A percentile compares a stretch with the other conserved stretches of the same genome.
Conservation (phyloP, 495 filamentous ascomycete species). For the Neurospora terricola region DNA sequence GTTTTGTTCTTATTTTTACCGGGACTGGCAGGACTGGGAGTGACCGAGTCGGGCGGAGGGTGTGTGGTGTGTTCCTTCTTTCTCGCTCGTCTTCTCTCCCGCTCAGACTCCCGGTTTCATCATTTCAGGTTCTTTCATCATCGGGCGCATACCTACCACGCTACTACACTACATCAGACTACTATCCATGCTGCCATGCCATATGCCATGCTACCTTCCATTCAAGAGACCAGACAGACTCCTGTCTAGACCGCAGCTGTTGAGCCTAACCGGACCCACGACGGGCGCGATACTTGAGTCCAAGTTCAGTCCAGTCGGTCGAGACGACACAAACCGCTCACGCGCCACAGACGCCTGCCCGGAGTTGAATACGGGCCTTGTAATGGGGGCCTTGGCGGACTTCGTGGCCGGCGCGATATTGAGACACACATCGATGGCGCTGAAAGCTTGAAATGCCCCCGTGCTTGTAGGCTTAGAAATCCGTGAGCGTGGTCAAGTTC, state of each 20-base stretch:
- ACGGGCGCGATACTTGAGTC: not conserved
- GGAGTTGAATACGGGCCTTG: not conserved
- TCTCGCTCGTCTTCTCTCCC: slow-evolving; percentile 2
- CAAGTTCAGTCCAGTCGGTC: not conserved
- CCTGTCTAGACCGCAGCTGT: not conserved
- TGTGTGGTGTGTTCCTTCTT: slow-evolving; percentile 1
- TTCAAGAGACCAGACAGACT: not conserved
- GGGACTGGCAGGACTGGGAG: not conserved
- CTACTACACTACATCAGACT: not conserved
- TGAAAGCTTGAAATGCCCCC: not conserved
- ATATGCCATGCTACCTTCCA: not conserved
- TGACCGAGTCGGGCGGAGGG: slow-evolving; percentile 7
- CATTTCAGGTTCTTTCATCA: slow-evolving; percentile 19
- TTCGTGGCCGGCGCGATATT: not conserved
- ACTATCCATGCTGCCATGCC: not conserved
- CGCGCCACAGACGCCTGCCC: not conserved
- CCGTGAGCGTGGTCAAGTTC: not conserved
- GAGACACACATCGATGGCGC: not conserved
- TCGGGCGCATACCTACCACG: slow-evolving; percentile 5
- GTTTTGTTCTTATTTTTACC: slow-evolving; percentile 1
- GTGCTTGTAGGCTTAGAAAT: not conserved
- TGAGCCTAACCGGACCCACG: not conserved
- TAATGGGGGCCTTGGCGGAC: not conserved
- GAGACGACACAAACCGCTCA: not conserved
- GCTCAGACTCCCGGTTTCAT: slow-evolving; percentile 23